A percentile compares a stretch with the other conserved stretches of the same genome.
Evolutionary conservation across 345 rosid genomes (phyloP).

Genomic region (Euphorbia pulcherrima): DNA sequence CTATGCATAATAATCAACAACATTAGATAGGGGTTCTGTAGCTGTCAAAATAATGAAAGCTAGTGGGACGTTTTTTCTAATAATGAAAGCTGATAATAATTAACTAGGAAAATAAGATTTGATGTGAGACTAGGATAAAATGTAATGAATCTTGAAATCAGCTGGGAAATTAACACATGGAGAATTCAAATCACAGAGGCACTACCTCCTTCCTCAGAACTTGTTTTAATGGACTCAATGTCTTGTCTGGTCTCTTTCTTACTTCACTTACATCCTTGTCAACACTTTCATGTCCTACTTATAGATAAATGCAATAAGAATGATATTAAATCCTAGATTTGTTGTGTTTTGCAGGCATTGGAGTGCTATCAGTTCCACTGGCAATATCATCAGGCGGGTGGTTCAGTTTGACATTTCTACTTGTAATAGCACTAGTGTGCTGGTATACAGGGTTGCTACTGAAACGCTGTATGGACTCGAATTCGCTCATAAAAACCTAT

Average conservation of each 20-base stretch:
- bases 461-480: slow-evolving; percentile 46
- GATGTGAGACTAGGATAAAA: too few relatives aligned
- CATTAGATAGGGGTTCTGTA: too few relatives aligned
- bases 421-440: slow-evolving; percentile 46
- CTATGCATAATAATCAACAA: too few relatives aligned
- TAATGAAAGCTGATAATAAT: too few relatives aligned
- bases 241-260: slow-evolving; percentile 45
- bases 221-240: slow-evolving; percentile 66
- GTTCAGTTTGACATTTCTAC: slow-evolving; percentile 46
- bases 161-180: too few relatives aligned
- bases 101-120: too few relatives aligned
- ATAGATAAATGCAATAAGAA: too few relatives aligned
- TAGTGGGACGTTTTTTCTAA: too few relatives aligned
- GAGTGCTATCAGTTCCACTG: slow-evolving; percentile 56
- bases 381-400: slow-evolving; percentile 69
- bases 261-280: neutral
- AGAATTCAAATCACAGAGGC: slow-evolving; percentile 26
- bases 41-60: too few relatives aligned
- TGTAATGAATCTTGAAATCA: too few relatives aligned
- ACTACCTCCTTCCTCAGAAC: slow-evolving; percentile 48
- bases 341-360: slow-evolving; percentile 41
- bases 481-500: slow-evolving; percentile 43
- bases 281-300: too few relatives aligned
- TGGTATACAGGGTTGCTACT: slow-evolving; percentile 65
- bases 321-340: too few relatives aligned